Conservation (phyloP, 768 basidiomycete species). For the Rhodotorula sphaerocarpa region DNA sequence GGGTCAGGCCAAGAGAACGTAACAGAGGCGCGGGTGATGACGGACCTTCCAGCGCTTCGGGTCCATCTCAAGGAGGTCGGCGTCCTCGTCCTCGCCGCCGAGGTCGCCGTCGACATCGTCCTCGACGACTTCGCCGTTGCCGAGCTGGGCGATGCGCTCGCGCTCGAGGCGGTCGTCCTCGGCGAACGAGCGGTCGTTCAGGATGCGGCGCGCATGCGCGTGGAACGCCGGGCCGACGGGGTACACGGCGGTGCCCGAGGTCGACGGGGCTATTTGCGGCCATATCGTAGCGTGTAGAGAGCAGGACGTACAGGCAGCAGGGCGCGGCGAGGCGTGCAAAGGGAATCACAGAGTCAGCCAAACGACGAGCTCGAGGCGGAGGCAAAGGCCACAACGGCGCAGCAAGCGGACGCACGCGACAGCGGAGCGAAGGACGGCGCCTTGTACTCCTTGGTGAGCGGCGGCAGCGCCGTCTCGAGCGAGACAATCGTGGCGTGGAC, state of each 20-base stretch:
- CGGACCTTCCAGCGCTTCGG: slow-evolving; percentile 96
- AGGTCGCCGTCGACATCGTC: slow-evolving; percentile 81
- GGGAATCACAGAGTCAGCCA: no score
- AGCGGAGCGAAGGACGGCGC: slow-evolving; percentile 42
- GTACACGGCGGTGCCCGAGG: slow-evolving; percentile 54
- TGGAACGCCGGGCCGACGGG: slow-evolving; percentile 84
- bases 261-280: slow-evolving; percentile 42
- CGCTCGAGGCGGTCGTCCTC: slow-evolving; percentile 64
- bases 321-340: neutral
- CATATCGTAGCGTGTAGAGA: no score
- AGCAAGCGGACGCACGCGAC: slow-evolving; percentile 43
- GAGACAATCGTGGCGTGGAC: slow-evolving; percentile 39
- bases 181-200: slow-evolving; percentile 70
- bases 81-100: slow-evolving; percentile 76
- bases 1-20: neutral
- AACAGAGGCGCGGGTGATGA: neutral
- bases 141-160: slow-evolving; percentile 48
- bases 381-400: slow-evolving; percentile 37
- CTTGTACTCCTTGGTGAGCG: slow-evolving; percentile 50
- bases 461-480: slow-evolving; percentile 47
- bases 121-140: slow-evolving; percentile 49
- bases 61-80: slow-evolving; percentile 64
- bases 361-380: neutral
- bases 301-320: no score
- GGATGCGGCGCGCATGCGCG: slow-evolving; percentile 64